Conservation (phyloP, 306 rosid species). For the Benincasa hispida region DNA sequence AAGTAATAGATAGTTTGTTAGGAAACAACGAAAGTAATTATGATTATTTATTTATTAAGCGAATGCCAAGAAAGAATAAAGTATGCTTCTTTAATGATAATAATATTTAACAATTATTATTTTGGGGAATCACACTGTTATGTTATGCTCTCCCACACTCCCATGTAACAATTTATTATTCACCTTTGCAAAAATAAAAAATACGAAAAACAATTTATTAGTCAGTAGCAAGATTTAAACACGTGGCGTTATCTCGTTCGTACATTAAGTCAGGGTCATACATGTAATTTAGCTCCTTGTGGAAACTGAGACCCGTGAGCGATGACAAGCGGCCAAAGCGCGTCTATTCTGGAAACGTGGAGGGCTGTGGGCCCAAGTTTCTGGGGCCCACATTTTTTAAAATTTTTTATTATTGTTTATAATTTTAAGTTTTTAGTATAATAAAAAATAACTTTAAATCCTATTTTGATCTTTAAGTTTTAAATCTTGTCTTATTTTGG, state of each 20-base stretch:
- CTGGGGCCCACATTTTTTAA: neutral
- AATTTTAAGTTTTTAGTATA: no score
- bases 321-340: neutral
- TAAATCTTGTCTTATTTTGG: no score
- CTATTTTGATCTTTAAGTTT: no score
- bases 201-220: no score
- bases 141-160: neutral
- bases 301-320: neutral
- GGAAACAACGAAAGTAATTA: neutral
- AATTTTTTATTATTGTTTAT: neutral
- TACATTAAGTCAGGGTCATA: neutral
- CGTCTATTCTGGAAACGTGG: slow-evolving; percentile 1
- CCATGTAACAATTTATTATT: neutral
- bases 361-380: neutral
- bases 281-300: neutral
- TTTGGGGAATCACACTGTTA: neutral
- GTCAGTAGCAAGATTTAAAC: neutral
- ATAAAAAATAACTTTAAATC: no score
- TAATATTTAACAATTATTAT: neutral
- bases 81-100: neutral
- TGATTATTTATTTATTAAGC: neutral
- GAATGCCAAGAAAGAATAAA: neutral
- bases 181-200: no score
- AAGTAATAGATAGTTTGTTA: neutral
- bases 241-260: neutral